Evolutionary conservation across 208 protist genomes (phyloP).

Genomic region (Naegleria lovaniensis): DNA sequence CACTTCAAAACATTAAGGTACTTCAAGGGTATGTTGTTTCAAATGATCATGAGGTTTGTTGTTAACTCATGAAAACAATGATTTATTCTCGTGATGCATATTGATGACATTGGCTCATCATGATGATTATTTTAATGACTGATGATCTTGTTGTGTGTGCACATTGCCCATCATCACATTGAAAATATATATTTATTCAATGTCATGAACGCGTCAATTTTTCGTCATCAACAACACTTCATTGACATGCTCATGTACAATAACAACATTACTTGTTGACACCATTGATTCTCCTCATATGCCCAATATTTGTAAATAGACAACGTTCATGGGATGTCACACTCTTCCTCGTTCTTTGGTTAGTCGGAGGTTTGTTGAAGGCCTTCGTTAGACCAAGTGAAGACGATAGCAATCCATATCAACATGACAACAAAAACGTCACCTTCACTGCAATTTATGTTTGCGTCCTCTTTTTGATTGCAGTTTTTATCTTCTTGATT

Average conservation of each 20-base stretch:
- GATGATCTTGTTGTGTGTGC: too few species aligned
- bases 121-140: too few species aligned
- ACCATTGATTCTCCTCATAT: background rate
- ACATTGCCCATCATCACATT: too few species aligned
- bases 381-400: constrained; percentile 13
- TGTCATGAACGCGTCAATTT: too few species aligned
- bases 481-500: constrained; percentile 12
- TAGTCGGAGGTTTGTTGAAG: background rate
- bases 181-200: too few species aligned
- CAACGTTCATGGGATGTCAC: background rate
- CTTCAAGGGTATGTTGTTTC: background rate
- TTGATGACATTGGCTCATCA: too few species aligned
- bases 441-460: background rate
- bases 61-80: too few species aligned
- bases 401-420: background rate
- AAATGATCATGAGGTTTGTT: too few species aligned
- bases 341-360: background rate
- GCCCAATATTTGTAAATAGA: background rate
- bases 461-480: background rate
- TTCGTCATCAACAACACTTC: too few species aligned
- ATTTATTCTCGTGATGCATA: too few species aligned
- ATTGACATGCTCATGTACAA: too few species aligned
- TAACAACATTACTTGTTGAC: too few species aligned
- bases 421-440: background rate
- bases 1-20: background rate